phyloP scores from a whole-genome alignment of 176 grass and related monocot species.

The Hordeum marinum region DNA sequence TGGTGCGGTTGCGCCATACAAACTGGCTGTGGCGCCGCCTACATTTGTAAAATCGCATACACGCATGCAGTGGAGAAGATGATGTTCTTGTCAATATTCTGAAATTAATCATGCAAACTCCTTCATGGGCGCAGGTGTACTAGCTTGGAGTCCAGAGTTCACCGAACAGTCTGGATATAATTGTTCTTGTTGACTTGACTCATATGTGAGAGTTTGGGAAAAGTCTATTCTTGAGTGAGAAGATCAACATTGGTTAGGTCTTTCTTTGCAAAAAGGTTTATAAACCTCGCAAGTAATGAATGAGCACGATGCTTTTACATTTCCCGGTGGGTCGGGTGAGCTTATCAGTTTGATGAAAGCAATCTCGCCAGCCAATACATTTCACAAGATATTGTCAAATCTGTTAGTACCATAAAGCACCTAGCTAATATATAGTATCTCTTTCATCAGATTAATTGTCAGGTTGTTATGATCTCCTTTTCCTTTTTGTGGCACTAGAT shows the following conservation, averaged over 20 bases:
- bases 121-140: slow-evolving; percentile 15
- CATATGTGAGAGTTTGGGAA: neutral
- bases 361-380: neutral
- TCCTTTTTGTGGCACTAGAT: neutral
- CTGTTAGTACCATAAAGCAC: slow-evolving; percentile 36
- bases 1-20: slow-evolving; percentile 30
- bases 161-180: slow-evolving; percentile 13
- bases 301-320: neutral
- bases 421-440: neutral
- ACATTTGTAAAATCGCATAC: neutral
- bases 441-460: neutral
- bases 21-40: neutral
- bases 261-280: neutral
- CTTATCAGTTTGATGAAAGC: slow-evolving; percentile 23
- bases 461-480: slow-evolving; percentile 17
- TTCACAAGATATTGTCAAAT: slow-evolving; percentile 17
- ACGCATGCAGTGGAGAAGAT: neutral
- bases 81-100: slow-evolving; percentile 8
- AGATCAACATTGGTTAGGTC: slow-evolving; percentile 23
- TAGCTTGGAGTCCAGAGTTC: neutral
- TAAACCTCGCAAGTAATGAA: neutral
- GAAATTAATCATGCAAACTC: neutral
- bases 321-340: slow-evolving; percentile 28
- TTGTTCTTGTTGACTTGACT: slow-evolving; percentile 24
- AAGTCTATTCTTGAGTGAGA: slow-evolving; percentile 22